Evolutionary conservation across 2,329 filamentous ascomycete species (phyloP).

Genomic region (Claviceps sp.): DNA sequence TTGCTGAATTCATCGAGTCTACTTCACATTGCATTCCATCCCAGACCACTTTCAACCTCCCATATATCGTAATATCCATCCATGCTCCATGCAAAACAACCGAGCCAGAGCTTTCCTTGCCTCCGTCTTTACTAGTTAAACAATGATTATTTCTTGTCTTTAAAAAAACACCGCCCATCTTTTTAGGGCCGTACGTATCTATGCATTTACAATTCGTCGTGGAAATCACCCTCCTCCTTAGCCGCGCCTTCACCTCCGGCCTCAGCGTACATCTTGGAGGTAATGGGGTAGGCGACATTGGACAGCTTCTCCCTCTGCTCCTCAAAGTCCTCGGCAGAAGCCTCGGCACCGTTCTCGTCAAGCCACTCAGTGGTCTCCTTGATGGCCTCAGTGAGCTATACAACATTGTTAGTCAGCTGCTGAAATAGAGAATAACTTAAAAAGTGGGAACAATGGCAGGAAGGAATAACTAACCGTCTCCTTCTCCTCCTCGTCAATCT

Average conservation of each 20-base stretch:
- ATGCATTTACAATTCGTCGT: conserved; percentile 65
- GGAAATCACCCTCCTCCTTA: conserved; percentile 59
- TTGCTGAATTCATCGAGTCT: conserved; percentile 11
- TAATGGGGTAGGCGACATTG: conserved; percentile 94
- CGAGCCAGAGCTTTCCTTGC: conserved; percentile 5
- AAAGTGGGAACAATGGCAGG: neutral
- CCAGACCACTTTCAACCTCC: conserved; percentile 6
- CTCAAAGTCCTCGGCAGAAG: conserved; percentile 87
- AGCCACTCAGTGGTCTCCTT: conserved; percentile 98
- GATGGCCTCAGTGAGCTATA: conserved; percentile 74
- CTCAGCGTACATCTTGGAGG: conserved; percentile 82
- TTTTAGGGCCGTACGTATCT: conserved; percentile 10
- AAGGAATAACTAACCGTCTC: conserved; percentile 53
- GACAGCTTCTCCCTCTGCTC: conserved; percentile 99
- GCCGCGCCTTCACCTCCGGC: conserved; percentile 40
- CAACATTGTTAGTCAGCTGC: conserved; percentile 24
- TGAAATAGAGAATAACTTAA: neutral
- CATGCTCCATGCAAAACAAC: conserved; percentile 16
- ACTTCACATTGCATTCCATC: conserved; percentile 16
- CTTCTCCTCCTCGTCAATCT: conserved; percentile 98
- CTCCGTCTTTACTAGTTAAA: neutral
- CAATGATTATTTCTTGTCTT: neutral
- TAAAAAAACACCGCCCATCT: conserved; percentile 4
- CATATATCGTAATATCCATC: conserved; percentile 9
- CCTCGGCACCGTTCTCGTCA: conserved; percentile 80